A percentile compares a stretch with the other conserved stretches of the same genome.
These are phyloP conservation scores for Aspergillus calidoustus DNA, from an alignment of 2,329 filamentous ascomycete species.

Conservation along the genomic window DNA sequence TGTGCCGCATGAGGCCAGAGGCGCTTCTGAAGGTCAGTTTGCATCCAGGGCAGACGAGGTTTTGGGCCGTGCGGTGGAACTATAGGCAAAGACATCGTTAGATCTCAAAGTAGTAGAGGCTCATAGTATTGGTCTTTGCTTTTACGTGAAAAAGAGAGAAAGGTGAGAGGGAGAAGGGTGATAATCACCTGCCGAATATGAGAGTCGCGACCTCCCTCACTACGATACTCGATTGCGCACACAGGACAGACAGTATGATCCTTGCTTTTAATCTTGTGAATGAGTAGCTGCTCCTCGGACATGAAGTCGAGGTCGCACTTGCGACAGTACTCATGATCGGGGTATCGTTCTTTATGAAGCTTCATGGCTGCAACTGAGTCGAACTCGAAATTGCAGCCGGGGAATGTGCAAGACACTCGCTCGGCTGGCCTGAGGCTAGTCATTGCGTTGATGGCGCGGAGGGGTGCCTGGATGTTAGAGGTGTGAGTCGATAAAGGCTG, in stretches of 20 bases:
- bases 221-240: slow-evolving; percentile 62
- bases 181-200: slow-evolving; percentile 57
- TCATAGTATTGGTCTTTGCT: background rate
- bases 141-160: too few species aligned
- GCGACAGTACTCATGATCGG: slow-evolving; percentile 47
- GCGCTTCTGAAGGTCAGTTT: slow-evolving; percentile 53
- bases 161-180: background rate
- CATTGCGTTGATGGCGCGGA: background rate
- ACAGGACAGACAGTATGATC: slow-evolving; percentile 60
- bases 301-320: slow-evolving; percentile 52
- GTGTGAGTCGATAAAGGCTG: background rate
- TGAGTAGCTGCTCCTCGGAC: slow-evolving; percentile 48
- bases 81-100: slow-evolving; percentile 27
- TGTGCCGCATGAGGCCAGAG: slow-evolving; percentile 56
- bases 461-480: background rate
- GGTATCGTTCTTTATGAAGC: slow-evolving; percentile 54
- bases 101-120: background rate
- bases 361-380: slow-evolving; percentile 51
- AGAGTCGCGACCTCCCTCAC: slow-evolving; percentile 53
- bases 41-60: slow-evolving; percentile 57
- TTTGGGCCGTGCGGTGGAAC: slow-evolving; percentile 56
- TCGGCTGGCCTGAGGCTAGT: slow-evolving; percentile 17
- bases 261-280: slow-evolving; percentile 54
- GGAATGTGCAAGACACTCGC: slow-evolving; percentile 51
- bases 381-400: slow-evolving; percentile 54